These are phyloP conservation scores for Kodamaea fungicola DNA, from an alignment of 1,139 yeast species.

Conservation along the genomic window DNA sequence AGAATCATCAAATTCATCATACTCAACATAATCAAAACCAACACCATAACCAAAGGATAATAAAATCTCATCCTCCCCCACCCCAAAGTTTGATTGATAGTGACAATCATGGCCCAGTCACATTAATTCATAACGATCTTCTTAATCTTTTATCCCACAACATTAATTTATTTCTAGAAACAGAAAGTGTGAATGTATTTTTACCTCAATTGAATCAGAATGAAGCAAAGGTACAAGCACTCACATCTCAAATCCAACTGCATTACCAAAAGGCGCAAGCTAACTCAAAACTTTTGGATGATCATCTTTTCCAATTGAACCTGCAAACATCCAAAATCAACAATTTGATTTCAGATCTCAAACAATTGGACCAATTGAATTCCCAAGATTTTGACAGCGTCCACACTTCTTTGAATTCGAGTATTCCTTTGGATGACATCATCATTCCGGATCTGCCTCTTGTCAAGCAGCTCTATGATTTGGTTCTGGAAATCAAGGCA, in stretches of 20 bases:
- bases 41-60: not conserved
- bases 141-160: slow-evolving; percentile 18
- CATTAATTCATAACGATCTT: not conserved
- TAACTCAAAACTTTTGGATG: slow-evolving; percentile 30
- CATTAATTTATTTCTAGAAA: slow-evolving; percentile 20
- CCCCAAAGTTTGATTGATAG: not conserved
- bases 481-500: slow-evolving; percentile 66
- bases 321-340: slow-evolving; percentile 28
- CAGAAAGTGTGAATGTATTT: slow-evolving; percentile 6
- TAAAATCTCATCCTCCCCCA: too few species aligned
- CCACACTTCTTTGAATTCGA: slow-evolving; percentile 12
- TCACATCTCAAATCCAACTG: slow-evolving; percentile 31
- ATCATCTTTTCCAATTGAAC: slow-evolving; percentile 32
- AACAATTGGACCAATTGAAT: slow-evolving; percentile 23
- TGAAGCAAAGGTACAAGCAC: slow-evolving; percentile 23
- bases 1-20: not conserved
- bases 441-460: slow-evolving; percentile 41
- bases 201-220: slow-evolving; percentile 12
- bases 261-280: slow-evolving; percentile 39
- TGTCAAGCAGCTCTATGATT: slow-evolving; percentile 53
- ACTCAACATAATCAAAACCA: not conserved
- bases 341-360: slow-evolving; percentile 23
- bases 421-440: slow-evolving; percentile 31
- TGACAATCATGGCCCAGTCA: not conserved
- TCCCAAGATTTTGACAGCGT: slow-evolving; percentile 18